Evolutionary conservation across 2,329 filamentous ascomycete genomes (phyloP), one percentile per base, ranked within the genome.

Genomic region (Nemania abortiva): DNA sequence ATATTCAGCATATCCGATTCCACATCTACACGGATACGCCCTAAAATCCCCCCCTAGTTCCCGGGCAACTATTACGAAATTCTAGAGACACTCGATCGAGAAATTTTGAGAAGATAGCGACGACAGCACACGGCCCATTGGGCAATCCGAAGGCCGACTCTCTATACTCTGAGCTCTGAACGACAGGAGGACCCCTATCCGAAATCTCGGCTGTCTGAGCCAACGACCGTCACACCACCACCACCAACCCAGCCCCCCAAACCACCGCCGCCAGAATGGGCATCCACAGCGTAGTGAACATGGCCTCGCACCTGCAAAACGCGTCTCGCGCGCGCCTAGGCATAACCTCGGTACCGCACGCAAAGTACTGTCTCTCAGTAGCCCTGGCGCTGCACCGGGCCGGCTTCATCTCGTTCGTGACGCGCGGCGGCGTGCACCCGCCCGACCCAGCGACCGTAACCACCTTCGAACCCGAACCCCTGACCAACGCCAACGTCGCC

Each of bases 241-340:
- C 9, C 13, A 31, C 49, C 7, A 20, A 6, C 20, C 22, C 24
- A 7, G 18, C 11, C 10, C n/a, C 27, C 31, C 50, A 20, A 5
- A 6, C 15, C 20, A 6, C 27, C 1, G 3, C 56, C 59, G n/a
- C n/a, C 54, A 83, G 76, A 56, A 92, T 93, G 91, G 91, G 89
- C 76, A 87, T 97, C 82, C 85, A 88, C 78, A 89, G 91, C 81
- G 87, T 97, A 72, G 87, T 89, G 76, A 85, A 95, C 84, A 89
- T 95, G 82, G 97, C 93, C 86, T 94, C 94, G 74, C 94, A 97
- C 84, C 87, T 98, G 66, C 93, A 96, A 81, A 98, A 98, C 85
- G 93, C 92, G 74, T 92, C 92, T 65, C 90, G 90, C 77, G 93
- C 92, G n/a, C 90, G 91, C 1, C 89, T 98, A 0, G 92, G 91